Percentiles rank a stretch among this genome's conserved stretches.
Evolutionary conservation across 2,329 filamentous ascomycete genomes (phyloP).

Genomic region (Ceratocystis cacaofunesta): DNA sequence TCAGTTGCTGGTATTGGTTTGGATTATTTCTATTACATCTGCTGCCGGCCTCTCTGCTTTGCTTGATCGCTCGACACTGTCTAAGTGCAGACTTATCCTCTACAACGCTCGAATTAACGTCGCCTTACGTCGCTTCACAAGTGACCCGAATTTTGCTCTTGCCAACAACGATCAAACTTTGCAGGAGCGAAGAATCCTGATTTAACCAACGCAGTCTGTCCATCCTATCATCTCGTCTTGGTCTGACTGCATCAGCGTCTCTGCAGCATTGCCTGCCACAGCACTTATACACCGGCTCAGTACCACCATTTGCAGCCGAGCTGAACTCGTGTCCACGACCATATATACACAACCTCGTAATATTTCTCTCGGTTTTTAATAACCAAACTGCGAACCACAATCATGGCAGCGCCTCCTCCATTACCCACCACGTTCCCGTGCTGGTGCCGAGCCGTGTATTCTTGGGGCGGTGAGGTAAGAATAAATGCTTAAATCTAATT

Average conservation of each 20-base stretch:
- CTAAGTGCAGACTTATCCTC: not conserved
- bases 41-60: constrained; percentile 1
- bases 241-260: not conserved
- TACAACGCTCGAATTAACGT: no score
- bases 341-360: not conserved
- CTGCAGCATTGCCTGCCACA: not conserved
- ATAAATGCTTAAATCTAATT: not conserved
- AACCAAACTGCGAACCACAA: constrained; percentile 17
- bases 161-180: no score
- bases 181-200: no score
- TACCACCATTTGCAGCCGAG: constrained; percentile 1
- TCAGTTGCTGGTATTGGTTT: not conserved
- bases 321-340: not conserved
- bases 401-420: constrained; percentile 41
- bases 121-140: no score
- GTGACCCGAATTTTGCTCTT: no score
- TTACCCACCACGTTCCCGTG: constrained; percentile 72
- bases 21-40: not conserved
- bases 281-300: not conserved
- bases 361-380: not conserved
- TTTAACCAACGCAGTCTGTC: not conserved
- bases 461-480: constrained; percentile 72
- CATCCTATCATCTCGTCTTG: not conserved
- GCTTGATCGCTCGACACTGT: not conserved
- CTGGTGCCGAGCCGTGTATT: constrained; percentile 83